These are phyloP conservation scores for Pseudoscleropodium purum DNA, from an alignment of 225 moss, liverwort and hornwort species.

Conservation along the genomic window DNA sequence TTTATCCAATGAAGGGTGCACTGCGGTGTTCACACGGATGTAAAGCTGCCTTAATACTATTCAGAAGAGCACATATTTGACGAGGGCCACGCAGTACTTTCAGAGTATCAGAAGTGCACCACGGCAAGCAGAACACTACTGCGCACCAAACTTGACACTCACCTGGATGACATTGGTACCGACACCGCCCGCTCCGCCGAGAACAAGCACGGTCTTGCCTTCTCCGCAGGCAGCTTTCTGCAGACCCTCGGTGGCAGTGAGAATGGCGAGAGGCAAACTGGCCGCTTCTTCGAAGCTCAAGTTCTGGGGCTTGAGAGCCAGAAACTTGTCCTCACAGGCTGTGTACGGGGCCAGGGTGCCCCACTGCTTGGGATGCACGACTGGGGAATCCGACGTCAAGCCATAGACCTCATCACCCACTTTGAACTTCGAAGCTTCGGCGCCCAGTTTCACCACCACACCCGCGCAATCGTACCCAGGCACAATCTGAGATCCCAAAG, in stretches of 20 bases:
- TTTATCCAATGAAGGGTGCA: neutral
- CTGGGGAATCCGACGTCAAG: conserved; percentile 14
- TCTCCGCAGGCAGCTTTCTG: conserved; percentile 21
- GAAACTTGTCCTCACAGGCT: conserved; percentile 21
- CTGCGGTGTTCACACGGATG: neutral
- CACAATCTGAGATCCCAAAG: conserved; percentile 15
- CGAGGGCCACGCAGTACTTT: neutral
- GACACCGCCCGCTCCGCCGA: conserved; percentile 45
- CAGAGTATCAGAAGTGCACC: neutral
- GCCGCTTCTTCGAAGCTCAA: conserved; percentile 45
- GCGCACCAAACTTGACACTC: neutral
- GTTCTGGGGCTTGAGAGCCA: conserved; percentile 29
- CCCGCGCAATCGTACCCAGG: conserved; percentile 46
- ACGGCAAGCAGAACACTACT: neutral
- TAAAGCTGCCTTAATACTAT: neutral
- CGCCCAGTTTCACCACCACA: conserved; percentile 42
- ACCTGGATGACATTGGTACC: conserved; percentile 41
- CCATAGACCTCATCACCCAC: conserved; percentile 47
- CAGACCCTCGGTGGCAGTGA: conserved; percentile 31
- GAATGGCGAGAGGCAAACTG: conserved; percentile 40
- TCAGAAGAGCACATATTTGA: neutral
- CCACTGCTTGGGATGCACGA: conserved; percentile 29
- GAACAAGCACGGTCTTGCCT: conserved; percentile 40
- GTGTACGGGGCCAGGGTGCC: conserved; percentile 39
- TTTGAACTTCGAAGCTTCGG: conserved; percentile 24